A percentile compares a stretch with the other conserved stretches of the same genome.
These are phyloP conservation scores for Fusarium pseudograminearum DNA, from an alignment of 2,329 filamentous ascomycete species.

Conservation along the genomic window DNA sequence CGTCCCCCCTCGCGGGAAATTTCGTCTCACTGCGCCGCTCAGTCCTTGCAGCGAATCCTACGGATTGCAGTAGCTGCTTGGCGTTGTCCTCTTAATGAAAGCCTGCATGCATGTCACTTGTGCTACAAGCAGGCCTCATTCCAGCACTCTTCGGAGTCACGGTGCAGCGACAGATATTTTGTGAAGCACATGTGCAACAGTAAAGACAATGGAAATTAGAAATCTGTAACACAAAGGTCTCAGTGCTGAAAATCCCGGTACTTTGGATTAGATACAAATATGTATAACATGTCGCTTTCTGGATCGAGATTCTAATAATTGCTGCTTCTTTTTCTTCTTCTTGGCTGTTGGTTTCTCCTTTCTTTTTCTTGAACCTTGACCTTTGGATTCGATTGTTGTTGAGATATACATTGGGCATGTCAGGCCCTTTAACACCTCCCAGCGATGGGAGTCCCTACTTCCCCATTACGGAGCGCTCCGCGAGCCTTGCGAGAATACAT, in stretches of 20 bases:
- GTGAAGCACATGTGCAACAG: background rate
- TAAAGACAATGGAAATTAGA: background rate
- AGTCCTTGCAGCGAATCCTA: background rate
- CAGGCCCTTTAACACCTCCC: background rate
- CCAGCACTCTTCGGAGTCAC: background rate
- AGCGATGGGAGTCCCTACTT: constrained; percentile 19
- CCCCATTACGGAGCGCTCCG: constrained; percentile 5
- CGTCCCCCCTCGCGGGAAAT: background rate
- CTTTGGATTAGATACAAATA: constrained; percentile 12
- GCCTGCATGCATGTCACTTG: background rate
- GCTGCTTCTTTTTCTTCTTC: background rate
- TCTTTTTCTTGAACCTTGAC: background rate
- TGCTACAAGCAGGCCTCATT: background rate
- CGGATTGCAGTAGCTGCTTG: background rate
- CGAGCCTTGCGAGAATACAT: background rate
- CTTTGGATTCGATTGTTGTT: background rate
- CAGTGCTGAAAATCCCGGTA: background rate
- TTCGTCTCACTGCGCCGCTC: background rate
- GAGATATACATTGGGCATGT: background rate
- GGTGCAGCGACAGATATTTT: background rate
- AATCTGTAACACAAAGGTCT: constrained; percentile 8
- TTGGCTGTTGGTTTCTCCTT: background rate
- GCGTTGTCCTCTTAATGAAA: background rate
- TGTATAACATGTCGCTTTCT: constrained; percentile 3
- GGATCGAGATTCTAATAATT: background rate